Evolutionary conservation across 2,329 filamentous ascomycete species (phyloP), one percentile per base, ranked within the genome.

Genomic region (Paracoccidioides brasiliensis): DNA sequence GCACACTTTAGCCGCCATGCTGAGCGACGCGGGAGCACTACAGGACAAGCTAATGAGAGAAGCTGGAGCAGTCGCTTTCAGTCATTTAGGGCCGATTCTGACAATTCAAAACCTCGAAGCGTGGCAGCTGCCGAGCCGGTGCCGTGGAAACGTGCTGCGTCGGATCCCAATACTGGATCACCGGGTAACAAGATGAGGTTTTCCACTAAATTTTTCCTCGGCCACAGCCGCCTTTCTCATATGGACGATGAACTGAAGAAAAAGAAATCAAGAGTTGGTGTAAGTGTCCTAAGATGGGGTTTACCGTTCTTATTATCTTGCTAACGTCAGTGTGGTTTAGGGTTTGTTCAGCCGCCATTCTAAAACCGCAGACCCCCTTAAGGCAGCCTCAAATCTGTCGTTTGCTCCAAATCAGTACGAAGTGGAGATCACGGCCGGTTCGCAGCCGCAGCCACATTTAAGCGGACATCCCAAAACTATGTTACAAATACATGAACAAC

Each of bases 321-420:
- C 22, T 30, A 12, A 41, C 37, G 8, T 32, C 8, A 32, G 41
- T 4, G 7, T 41, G 4, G 5, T 15, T 14, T 40, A 52, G 49
- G 49, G 49, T 14, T 14, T 52, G 22, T 52, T 52, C 22, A 52
- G 41, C 37, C 49, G 49, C 37, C 35, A 41, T 41, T 41, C 35
- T 12, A 52, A 28, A 30, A n/a, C 10, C 12, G 22, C 35, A 3
- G 22, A 52, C 10, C 28, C 49, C 22, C 7, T 12, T 32, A n/a
- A 12, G 8, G 10, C n/a, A n/a, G 15, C 22, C 49, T 15, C 37
- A 41, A 22, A 59, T 56, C 22, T 22, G 6, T 68, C 50, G 15
- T 33, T 28, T 52, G 22, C 50, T 41, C 14, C 52, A 45, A 40
- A 53, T 7, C 40, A 33, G 14, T 35, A 49, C n/a, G 46, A 49